Percentiles rank a stretch among this genome's conserved stretches.
Evolutionary conservation across 495 filamentous ascomycete genomes (phyloP).

Genomic region (Penicillium atrosanguineum): DNA sequence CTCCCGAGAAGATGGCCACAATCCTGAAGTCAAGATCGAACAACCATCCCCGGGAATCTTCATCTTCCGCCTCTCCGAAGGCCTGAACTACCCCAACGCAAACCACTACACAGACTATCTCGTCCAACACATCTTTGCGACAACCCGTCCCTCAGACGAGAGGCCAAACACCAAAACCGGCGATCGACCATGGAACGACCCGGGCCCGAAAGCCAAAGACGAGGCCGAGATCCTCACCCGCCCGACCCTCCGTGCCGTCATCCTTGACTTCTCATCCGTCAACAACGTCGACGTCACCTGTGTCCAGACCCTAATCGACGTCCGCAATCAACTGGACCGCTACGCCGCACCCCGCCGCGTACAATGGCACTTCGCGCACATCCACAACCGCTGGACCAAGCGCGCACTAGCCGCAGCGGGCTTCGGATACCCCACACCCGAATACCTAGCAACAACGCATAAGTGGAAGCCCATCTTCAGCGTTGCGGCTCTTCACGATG

Average conservation of each 20-base stretch:
- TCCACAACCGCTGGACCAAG: constrained; percentile 98
- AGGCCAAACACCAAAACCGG: constrained; percentile 47
- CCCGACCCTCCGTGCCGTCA: constrained; percentile 84
- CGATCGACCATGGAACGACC: constrained; percentile 95
- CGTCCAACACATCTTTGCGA: constrained; percentile 65
- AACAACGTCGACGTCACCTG: constrained; percentile 96
- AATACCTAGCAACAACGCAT: constrained; percentile 49
- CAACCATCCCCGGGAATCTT: constrained; percentile 90
- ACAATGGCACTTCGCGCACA: constrained; percentile 93
- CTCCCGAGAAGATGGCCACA: constrained; percentile 67
- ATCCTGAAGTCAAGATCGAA: constrained; percentile 74
- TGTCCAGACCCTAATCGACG: constrained; percentile 91
- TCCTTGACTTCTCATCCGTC: constrained; percentile 94
- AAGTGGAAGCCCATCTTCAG: constrained; percentile 90
- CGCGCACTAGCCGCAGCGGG: constrained; percentile 84
- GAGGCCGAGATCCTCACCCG: constrained; percentile 41
- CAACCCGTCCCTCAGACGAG: constrained; percentile 53
- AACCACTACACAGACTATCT: constrained; percentile 85
- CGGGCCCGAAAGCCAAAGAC: constrained; percentile 66
- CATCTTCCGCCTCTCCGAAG: constrained; percentile 95
- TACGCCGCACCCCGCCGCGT: constrained; percentile 80
- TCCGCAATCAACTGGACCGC: constrained; percentile 92
- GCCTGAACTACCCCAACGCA: constrained; percentile 94
- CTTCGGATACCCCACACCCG: constrained; percentile 81
- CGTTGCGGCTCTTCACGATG: constrained; percentile 38